Evolutionary conservation across 441 rosid species (phyloP).

Genomic region (Melastoma candidum): DNA sequence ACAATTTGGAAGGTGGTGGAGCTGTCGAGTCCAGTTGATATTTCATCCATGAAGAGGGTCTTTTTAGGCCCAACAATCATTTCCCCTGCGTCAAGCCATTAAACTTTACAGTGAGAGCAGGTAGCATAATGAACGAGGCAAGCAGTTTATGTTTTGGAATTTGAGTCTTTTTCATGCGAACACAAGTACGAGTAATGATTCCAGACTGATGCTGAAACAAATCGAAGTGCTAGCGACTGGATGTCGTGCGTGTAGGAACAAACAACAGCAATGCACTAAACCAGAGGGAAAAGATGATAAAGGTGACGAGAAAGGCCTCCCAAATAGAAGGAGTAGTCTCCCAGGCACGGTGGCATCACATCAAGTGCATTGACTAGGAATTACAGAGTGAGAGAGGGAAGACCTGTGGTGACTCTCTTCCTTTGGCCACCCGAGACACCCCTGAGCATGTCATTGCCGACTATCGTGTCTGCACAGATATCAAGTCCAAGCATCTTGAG

Average conservation of each 20-base stretch:
- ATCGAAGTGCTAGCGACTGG: too few species aligned
- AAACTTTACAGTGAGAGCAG: background rate
- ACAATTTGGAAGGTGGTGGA: constrained; percentile 88
- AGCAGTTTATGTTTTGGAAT: too few species aligned
- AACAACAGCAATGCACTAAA: too few species aligned
- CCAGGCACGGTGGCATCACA: too few species aligned
- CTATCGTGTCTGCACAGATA: constrained; percentile 74
- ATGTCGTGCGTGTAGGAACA: too few species aligned
- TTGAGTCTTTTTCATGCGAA: too few species aligned
- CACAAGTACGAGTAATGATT: too few species aligned
- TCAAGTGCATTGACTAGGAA: too few species aligned
- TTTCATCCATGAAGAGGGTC: constrained; percentile 92
- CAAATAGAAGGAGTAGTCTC: too few species aligned
- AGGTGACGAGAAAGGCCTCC: too few species aligned
- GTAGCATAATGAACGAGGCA: background rate
- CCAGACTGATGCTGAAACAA: too few species aligned
- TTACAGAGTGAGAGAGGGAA: constrained; percentile 12
- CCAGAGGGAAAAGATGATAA: too few species aligned
- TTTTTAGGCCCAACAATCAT: constrained; percentile 93
- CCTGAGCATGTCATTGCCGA: constrained; percentile 88
- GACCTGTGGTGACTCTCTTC: constrained; percentile 92
- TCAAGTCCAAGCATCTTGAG: constrained; percentile 88
- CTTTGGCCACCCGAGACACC: constrained; percentile 97
- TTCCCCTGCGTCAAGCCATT: constrained; percentile 50
- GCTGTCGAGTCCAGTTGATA: constrained; percentile 94